Conservation (phyloP, 139 green algal genomes). For the Penium margaritaceum region DNA sequence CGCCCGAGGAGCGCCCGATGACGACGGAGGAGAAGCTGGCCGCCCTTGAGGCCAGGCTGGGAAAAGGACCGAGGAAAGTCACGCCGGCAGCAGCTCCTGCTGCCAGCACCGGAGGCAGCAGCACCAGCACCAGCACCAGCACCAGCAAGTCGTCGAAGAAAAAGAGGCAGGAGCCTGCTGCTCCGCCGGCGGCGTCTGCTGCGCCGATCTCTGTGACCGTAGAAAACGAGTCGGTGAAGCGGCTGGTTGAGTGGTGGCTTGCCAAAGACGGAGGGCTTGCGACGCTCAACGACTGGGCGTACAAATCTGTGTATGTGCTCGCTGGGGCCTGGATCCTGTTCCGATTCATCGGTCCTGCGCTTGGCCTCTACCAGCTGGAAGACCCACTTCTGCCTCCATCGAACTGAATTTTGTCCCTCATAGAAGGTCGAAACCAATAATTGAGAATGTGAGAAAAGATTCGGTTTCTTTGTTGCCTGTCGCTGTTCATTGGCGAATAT, state of each 20-base stretch:
- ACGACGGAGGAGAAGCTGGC: background rate
- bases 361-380: background rate
- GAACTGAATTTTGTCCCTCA: too few relatives aligned
- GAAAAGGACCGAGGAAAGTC: too few relatives aligned
- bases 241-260: background rate
- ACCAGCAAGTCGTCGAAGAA: background rate
- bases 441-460: too few relatives aligned
- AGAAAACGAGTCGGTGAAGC: background rate
- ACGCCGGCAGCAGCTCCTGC: too few relatives aligned
- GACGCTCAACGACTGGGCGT: background rate
- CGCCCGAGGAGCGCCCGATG: background rate
- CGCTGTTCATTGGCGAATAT: too few relatives aligned
- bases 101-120: too few relatives aligned
- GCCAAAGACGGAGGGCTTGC: background rate
- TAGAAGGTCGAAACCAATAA: too few relatives aligned
- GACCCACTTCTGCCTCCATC: too few relatives aligned
- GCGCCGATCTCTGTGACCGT: background rate
- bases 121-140: background rate
- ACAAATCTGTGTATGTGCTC: background rate
- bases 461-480: too few relatives aligned
- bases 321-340: slow-evolving; percentile 6
- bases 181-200: background rate
- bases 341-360: slow-evolving; percentile 1
- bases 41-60: slow-evolving; percentile 4
- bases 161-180: background rate